A percentile compares a stretch with the other conserved stretches of the same genome.
These are phyloP conservation scores for Hanseniaspora mollemarum DNA, from an alignment of 805 yeast species.

Conservation along the genomic window DNA sequence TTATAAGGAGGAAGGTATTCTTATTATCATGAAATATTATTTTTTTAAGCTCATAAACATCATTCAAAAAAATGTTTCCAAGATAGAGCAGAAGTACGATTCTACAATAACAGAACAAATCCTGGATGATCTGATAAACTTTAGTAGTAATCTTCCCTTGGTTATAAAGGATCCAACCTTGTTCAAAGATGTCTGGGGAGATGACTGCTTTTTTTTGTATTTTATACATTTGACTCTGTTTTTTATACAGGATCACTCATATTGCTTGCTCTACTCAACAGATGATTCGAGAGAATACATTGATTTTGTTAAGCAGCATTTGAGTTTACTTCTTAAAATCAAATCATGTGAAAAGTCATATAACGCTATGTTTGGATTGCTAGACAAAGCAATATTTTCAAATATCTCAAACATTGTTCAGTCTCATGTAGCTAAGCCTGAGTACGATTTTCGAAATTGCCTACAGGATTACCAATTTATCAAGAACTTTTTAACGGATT, in stretches of 20 bases:
- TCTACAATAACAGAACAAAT: neutral
- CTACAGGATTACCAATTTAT: neutral
- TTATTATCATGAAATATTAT: constrained; percentile 5
- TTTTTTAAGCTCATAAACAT: constrained; percentile 7
- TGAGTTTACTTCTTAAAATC: constrained; percentile 6
- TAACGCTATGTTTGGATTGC: neutral
- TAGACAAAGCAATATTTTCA: neutral
- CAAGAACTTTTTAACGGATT: neutral
- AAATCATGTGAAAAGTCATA: constrained; percentile 1
- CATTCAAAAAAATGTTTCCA: constrained; percentile 1
- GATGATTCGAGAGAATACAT: constrained; percentile 8
- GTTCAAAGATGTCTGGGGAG: constrained; percentile 6
- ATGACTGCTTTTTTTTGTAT: constrained; percentile 12
- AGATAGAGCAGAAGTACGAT: constrained; percentile 3
- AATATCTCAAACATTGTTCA: constrained; percentile 2
- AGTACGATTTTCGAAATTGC: neutral
- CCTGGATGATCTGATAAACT: neutral
- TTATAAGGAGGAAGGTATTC: constrained; percentile 12
- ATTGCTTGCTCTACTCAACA: neutral
- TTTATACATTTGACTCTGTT: constrained; percentile 4
- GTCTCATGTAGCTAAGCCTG: neutral
- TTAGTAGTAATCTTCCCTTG: constrained; percentile 8
- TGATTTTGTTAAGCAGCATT: constrained; percentile 3
- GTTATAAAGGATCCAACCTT: neutral
- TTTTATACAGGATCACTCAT: constrained; percentile 7